Evolutionary conservation across 2,329 filamentous ascomycete species (phyloP).

Genomic region (Xylaria sp.): DNA sequence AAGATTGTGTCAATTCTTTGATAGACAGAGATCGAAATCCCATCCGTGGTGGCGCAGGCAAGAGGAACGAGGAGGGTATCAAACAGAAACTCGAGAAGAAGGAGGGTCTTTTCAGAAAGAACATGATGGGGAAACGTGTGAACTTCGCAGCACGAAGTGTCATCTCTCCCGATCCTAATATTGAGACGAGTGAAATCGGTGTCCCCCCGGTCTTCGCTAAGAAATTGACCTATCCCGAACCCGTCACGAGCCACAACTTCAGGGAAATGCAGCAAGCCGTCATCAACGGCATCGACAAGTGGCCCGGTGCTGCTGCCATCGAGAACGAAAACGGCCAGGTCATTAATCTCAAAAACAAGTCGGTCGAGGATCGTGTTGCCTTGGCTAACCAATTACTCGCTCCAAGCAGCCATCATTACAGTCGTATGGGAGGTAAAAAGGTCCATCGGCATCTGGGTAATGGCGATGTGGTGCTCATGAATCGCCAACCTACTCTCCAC

Average conservation of each 20-base stretch:
- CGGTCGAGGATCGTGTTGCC: conserved; percentile 84
- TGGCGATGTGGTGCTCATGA: conserved; percentile 98
- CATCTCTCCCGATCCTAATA: conserved; percentile 97
- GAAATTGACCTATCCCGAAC: conserved; percentile 96
- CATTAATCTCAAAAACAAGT: conserved; percentile 87
- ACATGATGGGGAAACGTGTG: conserved; percentile 99
- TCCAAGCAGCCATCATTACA: conserved; percentile 78
- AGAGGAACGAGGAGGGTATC: conserved; percentile 88
- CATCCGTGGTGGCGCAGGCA: conserved; percentile 78
- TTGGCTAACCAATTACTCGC: conserved; percentile 93
- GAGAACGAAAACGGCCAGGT: conserved; percentile 96
- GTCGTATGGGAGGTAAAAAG: conserved; percentile 89
- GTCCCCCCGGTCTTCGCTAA: conserved; percentile 97
- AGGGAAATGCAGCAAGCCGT: conserved; percentile 95
- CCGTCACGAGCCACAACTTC: conserved; percentile 97
- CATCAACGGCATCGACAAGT: conserved; percentile 91
- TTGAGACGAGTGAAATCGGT: conserved; percentile 98
- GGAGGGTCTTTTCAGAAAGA: conserved; percentile 96
- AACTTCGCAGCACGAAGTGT: conserved; percentile 98
- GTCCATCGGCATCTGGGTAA: conserved; percentile 96
- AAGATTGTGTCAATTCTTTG: conserved; percentile 90
- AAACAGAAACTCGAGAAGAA: conserved; percentile 99
- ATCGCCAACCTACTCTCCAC: conserved; percentile 95
- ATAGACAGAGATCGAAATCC: conserved; percentile 91
- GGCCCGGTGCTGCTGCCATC: conserved; percentile 93